Conservation (phyloP, 768 basidiomycete genomes). For the Boletales sp. region DNA sequence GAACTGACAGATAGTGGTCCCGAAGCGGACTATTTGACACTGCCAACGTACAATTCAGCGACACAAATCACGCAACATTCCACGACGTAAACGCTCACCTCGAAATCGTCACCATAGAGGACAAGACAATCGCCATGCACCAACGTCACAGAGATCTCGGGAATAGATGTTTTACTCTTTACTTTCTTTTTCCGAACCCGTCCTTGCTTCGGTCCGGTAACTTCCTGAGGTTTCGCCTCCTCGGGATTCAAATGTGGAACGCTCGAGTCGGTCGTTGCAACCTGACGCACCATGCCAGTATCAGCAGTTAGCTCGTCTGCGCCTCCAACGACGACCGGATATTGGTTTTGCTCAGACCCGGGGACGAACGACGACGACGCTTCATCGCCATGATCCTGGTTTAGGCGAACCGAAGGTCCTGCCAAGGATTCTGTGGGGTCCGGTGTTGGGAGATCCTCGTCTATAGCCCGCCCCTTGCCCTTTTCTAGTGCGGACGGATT, state of each 20-base stretch:
- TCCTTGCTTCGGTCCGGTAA: too few species aligned
- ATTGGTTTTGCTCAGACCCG: not conserved
- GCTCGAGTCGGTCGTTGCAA: not conserved
- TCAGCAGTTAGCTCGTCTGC: not conserved
- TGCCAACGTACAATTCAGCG: not conserved
- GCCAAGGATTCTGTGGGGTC: too few species aligned
- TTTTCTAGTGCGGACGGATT: too few species aligned
- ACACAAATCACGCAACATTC: not conserved
- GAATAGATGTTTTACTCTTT: constrained; percentile 12
- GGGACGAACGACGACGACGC: too few species aligned
- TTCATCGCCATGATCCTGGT: too few species aligned
- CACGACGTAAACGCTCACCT: constrained; percentile 30
- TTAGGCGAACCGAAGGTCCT: too few species aligned
- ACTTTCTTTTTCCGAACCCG: constrained; percentile 15
- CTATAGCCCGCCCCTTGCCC: too few species aligned
- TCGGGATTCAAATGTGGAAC: not conserved
- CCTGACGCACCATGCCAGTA: constrained; percentile 7
- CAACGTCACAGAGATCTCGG: constrained; percentile 30
- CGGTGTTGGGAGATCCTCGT: too few species aligned
- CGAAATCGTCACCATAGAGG: constrained; percentile 37
- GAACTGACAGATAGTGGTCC: constrained; percentile 31
- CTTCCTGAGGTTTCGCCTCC: constrained; percentile 3
- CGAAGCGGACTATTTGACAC: constrained; percentile 28
- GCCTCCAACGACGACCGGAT: too few species aligned
- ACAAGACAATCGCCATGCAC: constrained; percentile 39